Conservation (phyloP, 352 stramenopile genomes). For the Phytophthora cactorum region DNA sequence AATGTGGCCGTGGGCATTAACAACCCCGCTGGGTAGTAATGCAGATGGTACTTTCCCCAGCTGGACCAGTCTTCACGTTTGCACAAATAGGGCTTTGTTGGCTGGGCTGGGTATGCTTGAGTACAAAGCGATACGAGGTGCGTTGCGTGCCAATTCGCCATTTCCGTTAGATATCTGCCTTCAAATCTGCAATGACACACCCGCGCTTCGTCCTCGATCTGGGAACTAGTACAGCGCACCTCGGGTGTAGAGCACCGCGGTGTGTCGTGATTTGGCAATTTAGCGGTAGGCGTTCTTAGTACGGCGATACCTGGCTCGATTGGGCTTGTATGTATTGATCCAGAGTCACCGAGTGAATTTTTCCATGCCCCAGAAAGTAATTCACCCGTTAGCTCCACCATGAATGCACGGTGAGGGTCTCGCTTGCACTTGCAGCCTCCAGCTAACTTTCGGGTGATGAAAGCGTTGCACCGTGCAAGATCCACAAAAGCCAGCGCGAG, state of each 20-base stretch:
- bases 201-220: neutral
- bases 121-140: neutral
- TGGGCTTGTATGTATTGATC: neutral
- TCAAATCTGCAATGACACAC: conserved; percentile 4
- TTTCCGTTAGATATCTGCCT: neutral
- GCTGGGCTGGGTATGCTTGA: neutral
- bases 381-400: neutral
- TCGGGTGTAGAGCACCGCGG: too few species aligned
- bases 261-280: neutral
- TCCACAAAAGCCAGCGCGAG: neutral
- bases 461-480: neutral
- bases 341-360: neutral
- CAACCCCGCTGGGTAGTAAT: neutral
- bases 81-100: neutral
- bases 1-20: neutral
- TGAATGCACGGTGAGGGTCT: neutral
- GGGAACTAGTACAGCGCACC: neutral
- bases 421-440: neutral
- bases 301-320: conserved; percentile 1
- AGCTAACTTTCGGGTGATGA: neutral
- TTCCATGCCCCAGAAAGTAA: neutral
- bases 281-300: neutral
- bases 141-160: neutral
- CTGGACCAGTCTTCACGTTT: neutral
- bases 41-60: neutral